Evolutionary conservation across 1,139 yeast genomes (phyloP).

Genomic region (Debaryomycetaceae sp.): DNA sequence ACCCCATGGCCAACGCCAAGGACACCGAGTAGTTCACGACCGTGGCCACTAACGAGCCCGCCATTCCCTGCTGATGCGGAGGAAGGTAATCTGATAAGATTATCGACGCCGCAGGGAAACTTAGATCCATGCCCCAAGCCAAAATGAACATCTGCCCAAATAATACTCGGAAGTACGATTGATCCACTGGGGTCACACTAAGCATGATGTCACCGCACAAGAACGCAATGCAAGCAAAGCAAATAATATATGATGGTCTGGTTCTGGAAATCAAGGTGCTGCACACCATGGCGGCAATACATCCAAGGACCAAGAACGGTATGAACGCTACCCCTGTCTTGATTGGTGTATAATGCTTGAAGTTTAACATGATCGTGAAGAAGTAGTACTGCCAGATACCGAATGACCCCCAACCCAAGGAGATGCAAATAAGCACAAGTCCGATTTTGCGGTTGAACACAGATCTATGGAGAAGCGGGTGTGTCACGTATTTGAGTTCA

Average conservation of each 20-base stretch:
- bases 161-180: constrained; percentile 40
- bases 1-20: constrained; percentile 47
- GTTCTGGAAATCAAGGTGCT: constrained; percentile 37
- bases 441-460: constrained; percentile 37
- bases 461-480: constrained; percentile 45
- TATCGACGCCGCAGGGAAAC: constrained; percentile 55
- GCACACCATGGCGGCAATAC: constrained; percentile 41
- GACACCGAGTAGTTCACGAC: constrained; percentile 53
- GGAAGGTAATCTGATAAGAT: constrained; percentile 50
- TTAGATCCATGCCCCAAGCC: constrained; percentile 57
- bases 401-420: constrained; percentile 57
- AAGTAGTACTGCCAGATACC: constrained; percentile 49
- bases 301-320: constrained; percentile 44
- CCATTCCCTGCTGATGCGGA: constrained; percentile 53
- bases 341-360: constrained; percentile 42
- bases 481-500: constrained; percentile 22
- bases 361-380: constrained; percentile 38
- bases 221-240: constrained; percentile 42
- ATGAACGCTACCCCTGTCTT: constrained; percentile 40
- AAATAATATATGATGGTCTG: constrained; percentile 42
- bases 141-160: constrained; percentile 47
- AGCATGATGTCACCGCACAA: constrained; percentile 45
- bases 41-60: constrained; percentile 53
- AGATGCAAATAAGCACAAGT: constrained; percentile 28
- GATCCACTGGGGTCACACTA: constrained; percentile 44